Percentiles rank a stretch among this genome's conserved stretches.
Evolutionary conservation across 192 early-diverging fungal species (phyloP).

Genomic region (Backusella circina): DNA sequence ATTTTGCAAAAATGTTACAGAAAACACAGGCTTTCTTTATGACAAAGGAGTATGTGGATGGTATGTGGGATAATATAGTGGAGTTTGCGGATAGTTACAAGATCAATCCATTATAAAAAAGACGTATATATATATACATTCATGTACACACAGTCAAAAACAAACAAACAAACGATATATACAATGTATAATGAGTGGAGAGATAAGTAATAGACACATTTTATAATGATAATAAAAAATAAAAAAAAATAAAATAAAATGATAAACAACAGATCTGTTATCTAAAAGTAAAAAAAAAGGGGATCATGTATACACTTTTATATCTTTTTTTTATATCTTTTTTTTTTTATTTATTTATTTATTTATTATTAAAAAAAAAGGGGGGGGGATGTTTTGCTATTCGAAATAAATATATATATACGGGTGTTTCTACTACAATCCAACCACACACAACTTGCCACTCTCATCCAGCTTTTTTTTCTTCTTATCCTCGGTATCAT

Average conservation of each 20-base stretch:
- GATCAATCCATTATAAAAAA: neutral
- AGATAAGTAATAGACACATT: no score
- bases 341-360: no score
- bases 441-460: slow-evolving; percentile 8
- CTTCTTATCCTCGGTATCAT: neutral
- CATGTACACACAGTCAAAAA: neutral
- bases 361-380: neutral
- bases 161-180: neutral
- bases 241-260: no score
- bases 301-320: no score
- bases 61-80: neutral
- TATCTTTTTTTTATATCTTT: no score
- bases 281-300: no score
- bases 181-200: no score
- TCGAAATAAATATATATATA: neutral
- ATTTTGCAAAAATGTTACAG: neutral
- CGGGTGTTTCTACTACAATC: neutral
- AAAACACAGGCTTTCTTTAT: neutral
- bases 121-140: neutral
- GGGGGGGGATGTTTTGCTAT: no score
- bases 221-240: no score
- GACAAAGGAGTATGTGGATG: neutral
- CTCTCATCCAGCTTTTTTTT: slow-evolving; percentile 7
- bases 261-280: no score
- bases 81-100: neutral